phyloP scores from a whole-genome alignment of 2,329 filamentous ascomycete species.

The Fonsecaea pugnacius region DNA sequence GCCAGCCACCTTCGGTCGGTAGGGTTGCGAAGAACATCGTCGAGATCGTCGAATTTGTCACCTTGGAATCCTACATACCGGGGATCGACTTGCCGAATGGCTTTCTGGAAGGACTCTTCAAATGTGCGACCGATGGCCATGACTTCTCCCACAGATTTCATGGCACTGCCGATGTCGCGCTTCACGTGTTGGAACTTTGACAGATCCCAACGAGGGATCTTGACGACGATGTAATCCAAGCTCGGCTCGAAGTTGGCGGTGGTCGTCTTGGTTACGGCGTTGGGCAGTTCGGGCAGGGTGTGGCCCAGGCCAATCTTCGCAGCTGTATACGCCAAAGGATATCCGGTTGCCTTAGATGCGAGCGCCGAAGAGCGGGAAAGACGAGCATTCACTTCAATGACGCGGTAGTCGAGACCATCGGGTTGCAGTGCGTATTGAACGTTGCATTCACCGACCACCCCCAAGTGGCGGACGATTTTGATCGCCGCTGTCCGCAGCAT shows the following conservation, averaged over 20 bases:
- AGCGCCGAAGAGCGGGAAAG: constrained; percentile 95
- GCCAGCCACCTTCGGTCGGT: constrained; percentile 97
- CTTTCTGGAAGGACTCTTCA: constrained; percentile 99
- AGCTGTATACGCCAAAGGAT: constrained; percentile 94
- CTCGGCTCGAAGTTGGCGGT: constrained; percentile 99
- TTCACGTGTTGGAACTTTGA: constrained; percentile 99
- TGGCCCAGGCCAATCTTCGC: constrained; percentile 98
- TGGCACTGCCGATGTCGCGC: constrained; percentile 93
- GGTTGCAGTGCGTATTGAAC: constrained; percentile 97
- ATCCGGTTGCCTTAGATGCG: constrained; percentile 96
- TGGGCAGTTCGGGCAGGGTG: constrained; percentile 91
- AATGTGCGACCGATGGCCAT: constrained; percentile 99
- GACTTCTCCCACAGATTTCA: constrained; percentile 99
- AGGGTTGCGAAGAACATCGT: constrained; percentile 86
- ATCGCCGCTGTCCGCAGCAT: constrained; percentile 98
- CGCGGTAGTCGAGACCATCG: constrained; percentile 94
- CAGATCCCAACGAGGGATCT: constrained; percentile 98
- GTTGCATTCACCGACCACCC: constrained; percentile 98
- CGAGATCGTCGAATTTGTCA: constrained; percentile 89
- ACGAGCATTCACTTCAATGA: constrained; percentile 99
- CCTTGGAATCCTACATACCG: constrained; percentile 91
- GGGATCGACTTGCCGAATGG: constrained; percentile 94
- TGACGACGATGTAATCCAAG: constrained; percentile 96
- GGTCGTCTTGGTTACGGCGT: constrained; percentile 97
- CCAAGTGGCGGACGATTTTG: constrained; percentile 96